Conservation (phyloP, 441 rosid species). For the Syzygium malaccense region DNA sequence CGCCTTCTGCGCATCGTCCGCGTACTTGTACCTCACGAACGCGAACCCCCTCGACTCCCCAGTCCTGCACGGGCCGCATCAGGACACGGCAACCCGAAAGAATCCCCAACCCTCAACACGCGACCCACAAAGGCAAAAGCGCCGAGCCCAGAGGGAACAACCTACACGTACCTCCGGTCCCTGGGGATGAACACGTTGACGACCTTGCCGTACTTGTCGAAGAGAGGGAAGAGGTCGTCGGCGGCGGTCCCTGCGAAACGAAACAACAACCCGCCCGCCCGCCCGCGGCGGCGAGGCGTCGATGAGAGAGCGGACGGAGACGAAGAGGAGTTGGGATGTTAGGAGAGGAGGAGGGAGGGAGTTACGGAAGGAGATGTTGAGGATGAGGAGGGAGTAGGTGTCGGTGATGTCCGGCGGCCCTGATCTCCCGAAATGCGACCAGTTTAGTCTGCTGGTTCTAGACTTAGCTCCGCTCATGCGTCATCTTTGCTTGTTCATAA, state of each 20-base stretch:
- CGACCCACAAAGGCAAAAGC: not conserved
- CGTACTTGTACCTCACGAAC: conserved; percentile 66
- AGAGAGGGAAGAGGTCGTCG: conserved; percentile 67
- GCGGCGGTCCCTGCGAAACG: conserved; percentile 48
- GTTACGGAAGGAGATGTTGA: conserved; percentile 92
- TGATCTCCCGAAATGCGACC: conserved; percentile 97
- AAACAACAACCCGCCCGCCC: not conserved
- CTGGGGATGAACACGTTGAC: conserved; percentile 70
- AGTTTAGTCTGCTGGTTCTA: too few species aligned
- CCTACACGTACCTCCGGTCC: conserved; percentile 44
- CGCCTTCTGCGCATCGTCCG: conserved; percentile 71
- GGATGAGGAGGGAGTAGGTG: conserved; percentile 94
- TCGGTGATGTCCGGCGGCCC: conserved; percentile 96
- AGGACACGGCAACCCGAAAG: not conserved
- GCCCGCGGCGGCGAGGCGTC: not conserved
- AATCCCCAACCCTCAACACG: not conserved
- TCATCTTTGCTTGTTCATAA: too few species aligned
- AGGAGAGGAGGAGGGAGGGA: not conserved
- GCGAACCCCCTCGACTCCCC: conserved; percentile 80
- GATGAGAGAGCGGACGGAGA: not conserved
- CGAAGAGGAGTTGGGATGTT: not conserved
- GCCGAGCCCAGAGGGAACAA: not conserved
- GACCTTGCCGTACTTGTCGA: conserved; percentile 71
- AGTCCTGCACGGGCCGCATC: conserved; percentile 22
- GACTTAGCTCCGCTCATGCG: too few species aligned